Evolutionary conservation across 2,329 filamentous ascomycete species (phyloP), one percentile per base, ranked within the genome.

Genomic region (Ustulina deusta): DNA sequence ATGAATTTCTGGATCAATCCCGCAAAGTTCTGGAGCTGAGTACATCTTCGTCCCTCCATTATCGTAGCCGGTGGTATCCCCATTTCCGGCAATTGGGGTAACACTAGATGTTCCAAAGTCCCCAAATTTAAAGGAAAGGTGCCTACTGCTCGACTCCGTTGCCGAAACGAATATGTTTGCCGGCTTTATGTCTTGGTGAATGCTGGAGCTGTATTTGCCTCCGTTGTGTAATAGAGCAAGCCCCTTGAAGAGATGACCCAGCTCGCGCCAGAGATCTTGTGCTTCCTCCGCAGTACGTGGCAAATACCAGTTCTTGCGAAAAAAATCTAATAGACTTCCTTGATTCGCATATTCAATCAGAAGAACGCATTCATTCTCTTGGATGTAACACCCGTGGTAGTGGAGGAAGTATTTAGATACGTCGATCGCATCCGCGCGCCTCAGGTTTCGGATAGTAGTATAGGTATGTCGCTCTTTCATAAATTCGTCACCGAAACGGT

Each of bases 161-260:
- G 36, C 10, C 0, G 20, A 64, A 20, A 64, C 62, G 13, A 64
- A 58, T 58, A 64, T 58, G 15, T 64, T 64, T 2, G 54, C 32
- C 11, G 61, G 54, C 42, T 58, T 64, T 15, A 64, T 64, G 17
- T 58, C 54, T n/a, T 64, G 54, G 36, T 52, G 54, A 9, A 64
- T 51, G 4, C 10, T 11, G 1, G 44, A 55, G 17, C 27, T 44
- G 38, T 58, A 5, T 25, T 42, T 51, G 22, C 52, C 44, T 11
- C 52, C 42, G 7, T 29, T 40, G 11, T 63, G 61, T 1, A 63
- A 9, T 10, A 49, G 32, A 1, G 40, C 42, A 2, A 63, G 42
- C 3, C 61, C 61, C 6, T 22, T 42, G 4, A 49, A 20, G 1
- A 63, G 44, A 3, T 51, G 40, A 13, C 15, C n/a, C 1, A 58